Evolutionary conservation across 352 stramenopile species (phyloP).

Genomic region (Globisporangium polare): DNA sequence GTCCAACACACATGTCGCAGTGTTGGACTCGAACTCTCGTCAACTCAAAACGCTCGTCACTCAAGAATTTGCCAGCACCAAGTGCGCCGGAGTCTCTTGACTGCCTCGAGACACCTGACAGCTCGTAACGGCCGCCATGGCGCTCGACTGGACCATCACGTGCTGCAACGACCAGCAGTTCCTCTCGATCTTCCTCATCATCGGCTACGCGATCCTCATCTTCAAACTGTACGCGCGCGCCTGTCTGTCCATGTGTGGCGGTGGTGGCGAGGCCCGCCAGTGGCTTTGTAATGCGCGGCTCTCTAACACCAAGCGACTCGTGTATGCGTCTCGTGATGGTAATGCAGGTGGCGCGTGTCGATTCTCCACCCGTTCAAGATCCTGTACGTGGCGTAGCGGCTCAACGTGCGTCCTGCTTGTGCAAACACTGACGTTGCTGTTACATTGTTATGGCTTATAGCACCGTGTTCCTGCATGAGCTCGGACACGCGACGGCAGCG

Average conservation of each 20-base stretch:
- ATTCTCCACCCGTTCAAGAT: slow-evolving; percentile 89
- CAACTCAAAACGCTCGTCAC: neutral
- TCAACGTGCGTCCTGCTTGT: neutral
- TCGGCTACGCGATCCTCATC: slow-evolving; percentile 80
- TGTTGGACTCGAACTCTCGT: neutral
- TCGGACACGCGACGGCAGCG: slow-evolving; percentile 76
- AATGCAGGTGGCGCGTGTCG: slow-evolving; percentile 79
- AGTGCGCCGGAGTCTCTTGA: too few species aligned
- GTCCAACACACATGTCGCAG: too few species aligned
- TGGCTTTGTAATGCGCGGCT: too few species aligned
- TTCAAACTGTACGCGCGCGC: slow-evolving; percentile 70
- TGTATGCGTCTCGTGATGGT: too few species aligned
- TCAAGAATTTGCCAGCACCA: too few species aligned
- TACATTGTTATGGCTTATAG: slow-evolving; percentile 21
- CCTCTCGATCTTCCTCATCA: slow-evolving; percentile 86
- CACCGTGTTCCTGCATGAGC: slow-evolving; percentile 85
- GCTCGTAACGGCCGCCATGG: neutral
- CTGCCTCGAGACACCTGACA: too few species aligned
- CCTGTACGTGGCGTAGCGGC: too few species aligned
- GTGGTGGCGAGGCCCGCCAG: too few species aligned
- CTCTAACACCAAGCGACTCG: too few species aligned
- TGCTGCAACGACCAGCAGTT: slow-evolving; percentile 90
- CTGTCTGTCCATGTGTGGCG: neutral
- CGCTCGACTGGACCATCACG: slow-evolving; percentile 23
- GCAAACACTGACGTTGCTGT: neutral